Conservation (phyloP, 1,139 yeast genomes). For the Pneumocystis jirovecii region DNA sequence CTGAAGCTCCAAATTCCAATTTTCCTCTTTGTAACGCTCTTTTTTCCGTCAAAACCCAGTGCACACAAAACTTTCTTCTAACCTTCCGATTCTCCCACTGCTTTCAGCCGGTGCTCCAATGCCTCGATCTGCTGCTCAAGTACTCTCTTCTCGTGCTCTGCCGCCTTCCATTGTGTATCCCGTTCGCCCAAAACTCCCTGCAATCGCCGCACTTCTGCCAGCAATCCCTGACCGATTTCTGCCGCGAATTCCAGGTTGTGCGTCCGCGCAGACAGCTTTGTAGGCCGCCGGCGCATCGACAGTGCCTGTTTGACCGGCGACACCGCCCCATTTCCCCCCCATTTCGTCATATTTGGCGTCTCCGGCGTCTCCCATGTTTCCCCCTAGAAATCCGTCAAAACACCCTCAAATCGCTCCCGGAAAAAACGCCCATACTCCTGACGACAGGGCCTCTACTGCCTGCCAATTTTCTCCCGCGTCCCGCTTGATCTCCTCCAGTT, state of each 20-base stretch:
- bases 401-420: neutral
- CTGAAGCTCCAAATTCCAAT: constrained; percentile 63
- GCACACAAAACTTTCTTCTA: constrained; percentile 1
- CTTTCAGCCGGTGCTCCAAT: constrained; percentile 24
- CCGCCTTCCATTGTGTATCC: constrained; percentile 32
- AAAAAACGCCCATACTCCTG: neutral
- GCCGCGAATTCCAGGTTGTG: constrained; percentile 67
- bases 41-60: constrained; percentile 1
- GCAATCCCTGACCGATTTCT: constrained; percentile 64
- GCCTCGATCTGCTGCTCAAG: constrained; percentile 27
- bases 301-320: constrained; percentile 5
- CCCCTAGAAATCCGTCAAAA: neutral
- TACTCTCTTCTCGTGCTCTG: constrained; percentile 32
- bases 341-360: neutral
- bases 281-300: constrained; percentile 16
- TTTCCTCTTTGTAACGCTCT: constrained; percentile 46
- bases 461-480: neutral
- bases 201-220: constrained; percentile 63
- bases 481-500: neutral
- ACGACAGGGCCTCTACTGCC: too few species aligned
- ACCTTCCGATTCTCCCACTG: constrained; percentile 28
- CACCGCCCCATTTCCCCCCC: neutral
- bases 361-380: neutral
- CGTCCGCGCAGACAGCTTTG: neutral
- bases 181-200: constrained; percentile 35